Evolutionary conservation across 2,329 filamentous ascomycete genomes (phyloP).

Genomic region (Sporothrix protearum): DNA sequence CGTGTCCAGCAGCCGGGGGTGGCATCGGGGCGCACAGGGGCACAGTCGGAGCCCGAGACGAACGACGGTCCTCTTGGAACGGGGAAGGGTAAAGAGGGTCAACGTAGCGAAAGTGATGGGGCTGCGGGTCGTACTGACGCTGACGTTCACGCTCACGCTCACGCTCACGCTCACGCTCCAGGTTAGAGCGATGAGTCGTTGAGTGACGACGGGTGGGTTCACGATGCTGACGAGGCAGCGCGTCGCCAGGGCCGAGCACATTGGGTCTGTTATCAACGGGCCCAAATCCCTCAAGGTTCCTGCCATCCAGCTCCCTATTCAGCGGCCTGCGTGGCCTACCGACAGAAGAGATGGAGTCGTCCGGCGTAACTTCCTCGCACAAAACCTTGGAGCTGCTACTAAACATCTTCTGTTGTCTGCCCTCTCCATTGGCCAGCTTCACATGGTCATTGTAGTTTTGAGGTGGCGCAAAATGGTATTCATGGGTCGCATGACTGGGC

Average conservation of each 20-base stretch:
- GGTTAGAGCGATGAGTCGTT: background rate
- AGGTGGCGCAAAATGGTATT: background rate
- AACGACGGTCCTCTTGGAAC: background rate
- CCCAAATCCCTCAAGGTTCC: background rate
- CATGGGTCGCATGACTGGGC: background rate
- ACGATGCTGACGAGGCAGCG: background rate
- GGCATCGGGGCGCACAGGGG: background rate
- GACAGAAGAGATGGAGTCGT: conserved; percentile 3
- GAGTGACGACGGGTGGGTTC: background rate
- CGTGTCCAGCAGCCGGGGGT: background rate
- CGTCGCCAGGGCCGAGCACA: background rate
- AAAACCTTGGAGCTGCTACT: too few species aligned
- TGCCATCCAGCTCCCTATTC: background rate
- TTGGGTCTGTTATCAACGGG: background rate
- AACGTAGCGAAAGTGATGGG: too few species aligned
- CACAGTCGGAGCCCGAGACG: background rate
- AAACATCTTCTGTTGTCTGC: background rate
- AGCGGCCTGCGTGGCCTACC: background rate
- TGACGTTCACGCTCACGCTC: too few species aligned
- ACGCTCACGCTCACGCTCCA: background rate
- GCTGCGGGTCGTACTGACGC: background rate
- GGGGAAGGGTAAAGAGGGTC: too few species aligned
- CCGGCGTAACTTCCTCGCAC: background rate
- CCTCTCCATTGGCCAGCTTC: background rate
- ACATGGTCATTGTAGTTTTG: background rate